Base-by-base conservation (phyloP, 495 filamentous ascomycete species). In the Aspergillus kassunensis region DNA sequence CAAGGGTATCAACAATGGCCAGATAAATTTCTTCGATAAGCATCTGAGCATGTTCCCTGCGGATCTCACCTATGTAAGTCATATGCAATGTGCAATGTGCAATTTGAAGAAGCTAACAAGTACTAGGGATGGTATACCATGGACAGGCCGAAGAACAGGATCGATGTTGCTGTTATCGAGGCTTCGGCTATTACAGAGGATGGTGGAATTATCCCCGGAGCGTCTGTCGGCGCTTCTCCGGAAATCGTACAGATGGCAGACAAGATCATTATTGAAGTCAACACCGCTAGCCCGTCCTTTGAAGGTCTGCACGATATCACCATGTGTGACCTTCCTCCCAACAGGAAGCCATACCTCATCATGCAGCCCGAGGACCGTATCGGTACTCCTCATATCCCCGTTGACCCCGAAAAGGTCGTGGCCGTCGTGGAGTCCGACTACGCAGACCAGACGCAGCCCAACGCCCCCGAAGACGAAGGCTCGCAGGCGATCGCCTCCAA, bases 251-350 rank as follows among this genome's bases (percentile, higher is more conserved):
- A 95, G 70, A 86, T 92, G 78, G 87, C 89, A 35, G 88, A 92
- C 61, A 95, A 93, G 77, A 85, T 96, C 67, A 90, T 96, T 60
- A 89, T 96, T 57, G 90, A 96, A 72, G 88, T 95, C 69, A 96
- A 96, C 75, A 96, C 90, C 1, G 73, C 88, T 5, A 80, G 86
- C 33, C 90, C 90, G 6, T 89, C 82, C 27, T 90, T 96, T 60
- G 86, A 93, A 66, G 90, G 90, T 43, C 79, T 96, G 25, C 90
- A 96, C 75, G 90, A 96, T 60, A 95, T 96, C 69, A 88, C 86
- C 37, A 85, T 90, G 82, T 87, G 85, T 5, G 86, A 93, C 49
- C 76, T 91, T 1, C 90, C 90, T 3, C 90, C 90, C 0, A 67
- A 73, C 30, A 79, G 89, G 47, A 95, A 95, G 72, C 90, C 90